Evolutionary conservation across 768 basidiomycete genomes (phyloP).

Genomic region (Trametes gibbosa): DNA sequence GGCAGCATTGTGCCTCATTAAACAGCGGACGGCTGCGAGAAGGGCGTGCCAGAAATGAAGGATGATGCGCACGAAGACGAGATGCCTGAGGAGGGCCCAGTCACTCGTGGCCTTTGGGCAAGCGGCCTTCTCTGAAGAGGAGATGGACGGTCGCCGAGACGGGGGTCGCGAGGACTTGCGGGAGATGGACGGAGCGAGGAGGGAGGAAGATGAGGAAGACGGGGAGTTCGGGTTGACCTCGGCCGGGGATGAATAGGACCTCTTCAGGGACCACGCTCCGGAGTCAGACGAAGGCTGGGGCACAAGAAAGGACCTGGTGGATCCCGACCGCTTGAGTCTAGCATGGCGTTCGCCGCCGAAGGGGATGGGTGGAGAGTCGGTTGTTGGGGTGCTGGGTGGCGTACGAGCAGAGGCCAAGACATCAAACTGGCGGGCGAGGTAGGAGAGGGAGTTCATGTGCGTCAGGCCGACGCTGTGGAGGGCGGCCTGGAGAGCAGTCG

Average conservation of each 20-base stretch:
- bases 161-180: constrained; percentile 16
- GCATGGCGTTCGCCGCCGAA: constrained; percentile 20
- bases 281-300: constrained; percentile 32
- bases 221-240: constrained; percentile 34
- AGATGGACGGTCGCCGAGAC: constrained; percentile 26
- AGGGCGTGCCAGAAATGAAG: constrained; percentile 68
- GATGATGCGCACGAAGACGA: constrained; percentile 72
- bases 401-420: constrained; percentile 60
- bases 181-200: constrained; percentile 10
- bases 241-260: constrained; percentile 65
- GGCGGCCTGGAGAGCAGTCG: constrained; percentile 16
- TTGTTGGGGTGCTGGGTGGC: constrained; percentile 54
- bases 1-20: constrained; percentile 23
- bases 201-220: constrained; percentile 7
- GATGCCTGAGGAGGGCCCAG: constrained; percentile 37
- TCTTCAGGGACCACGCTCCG: constrained; percentile 41
- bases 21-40: constrained; percentile 57
- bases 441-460: constrained; percentile 77
- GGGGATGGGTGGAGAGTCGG: constrained; percentile 35
- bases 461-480: constrained; percentile 22
- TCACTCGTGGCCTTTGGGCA: constrained; percentile 15
- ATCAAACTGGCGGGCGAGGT: constrained; percentile 82
- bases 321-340: constrained; percentile 51
- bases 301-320: constrained; percentile 51
- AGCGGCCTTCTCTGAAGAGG: constrained; percentile 25